Conservation (phyloP, 345 rosid species). For the Linum usitatissimum region DNA sequence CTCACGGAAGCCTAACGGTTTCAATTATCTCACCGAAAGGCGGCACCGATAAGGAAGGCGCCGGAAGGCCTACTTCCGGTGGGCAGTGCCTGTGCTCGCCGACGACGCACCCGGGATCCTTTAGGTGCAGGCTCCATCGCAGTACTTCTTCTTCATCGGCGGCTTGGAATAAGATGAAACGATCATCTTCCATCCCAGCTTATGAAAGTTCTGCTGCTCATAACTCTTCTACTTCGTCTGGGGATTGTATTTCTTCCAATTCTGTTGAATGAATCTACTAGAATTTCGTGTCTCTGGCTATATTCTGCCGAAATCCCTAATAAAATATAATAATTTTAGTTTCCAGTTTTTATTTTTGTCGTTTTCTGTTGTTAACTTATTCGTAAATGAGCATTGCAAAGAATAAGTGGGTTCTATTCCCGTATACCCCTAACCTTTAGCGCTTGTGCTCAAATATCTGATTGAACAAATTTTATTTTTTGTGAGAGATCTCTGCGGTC, state of each 20-base stretch:
- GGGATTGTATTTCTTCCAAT: background rate
- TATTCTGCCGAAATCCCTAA: too few relatives aligned
- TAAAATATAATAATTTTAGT: too few relatives aligned
- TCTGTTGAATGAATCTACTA: background rate
- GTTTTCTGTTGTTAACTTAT: too few relatives aligned
- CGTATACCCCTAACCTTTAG: too few relatives aligned
- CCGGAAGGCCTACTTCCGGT: background rate
- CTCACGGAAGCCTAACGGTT: background rate
- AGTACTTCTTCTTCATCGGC: background rate
- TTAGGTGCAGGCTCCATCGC: background rate
- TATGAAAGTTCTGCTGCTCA: background rate
- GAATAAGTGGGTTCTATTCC: too few relatives aligned
- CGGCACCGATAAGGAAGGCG: background rate
- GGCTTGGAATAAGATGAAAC: background rate
- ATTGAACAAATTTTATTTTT: too few relatives aligned
- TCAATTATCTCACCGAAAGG: background rate
- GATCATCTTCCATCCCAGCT: background rate
- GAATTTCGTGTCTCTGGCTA: too few relatives aligned
- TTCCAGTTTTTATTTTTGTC: too few relatives aligned
- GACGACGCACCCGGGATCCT: background rate
- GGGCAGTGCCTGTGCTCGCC: background rate
- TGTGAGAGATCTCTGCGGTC: too few relatives aligned
- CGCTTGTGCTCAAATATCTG: too few relatives aligned
- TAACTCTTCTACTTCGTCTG: background rate
- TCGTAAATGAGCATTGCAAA: too few relatives aligned